These are phyloP conservation scores for Podospora anserina DNA, from an alignment of 495 filamentous ascomycete species.

Conservation along the genomic window DNA sequence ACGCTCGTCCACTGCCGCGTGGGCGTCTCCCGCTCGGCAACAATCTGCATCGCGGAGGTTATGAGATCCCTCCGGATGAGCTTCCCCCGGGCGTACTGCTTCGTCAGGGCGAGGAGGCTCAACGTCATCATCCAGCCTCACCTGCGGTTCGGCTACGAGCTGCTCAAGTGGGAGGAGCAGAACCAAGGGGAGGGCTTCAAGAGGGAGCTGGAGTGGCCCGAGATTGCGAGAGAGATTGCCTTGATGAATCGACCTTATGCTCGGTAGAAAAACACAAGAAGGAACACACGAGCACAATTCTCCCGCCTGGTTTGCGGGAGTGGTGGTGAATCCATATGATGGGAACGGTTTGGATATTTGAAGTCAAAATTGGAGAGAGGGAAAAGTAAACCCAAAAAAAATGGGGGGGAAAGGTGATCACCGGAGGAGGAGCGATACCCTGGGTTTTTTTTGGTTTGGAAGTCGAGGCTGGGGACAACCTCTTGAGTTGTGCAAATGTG, in stretches of 20 bases:
- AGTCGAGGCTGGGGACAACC: too few relatives aligned
- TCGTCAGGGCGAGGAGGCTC: slow-evolving; percentile 83
- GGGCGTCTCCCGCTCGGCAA: slow-evolving; percentile 90
- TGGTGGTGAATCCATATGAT: background rate
- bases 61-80: slow-evolving; percentile 78
- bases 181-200: slow-evolving; percentile 36
- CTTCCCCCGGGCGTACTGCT: slow-evolving; percentile 93
- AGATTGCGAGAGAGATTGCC: slow-evolving; percentile 84
- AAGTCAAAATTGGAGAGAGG: background rate
- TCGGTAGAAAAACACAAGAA: slow-evolving; percentile 27
- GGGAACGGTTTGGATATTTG: too few relatives aligned
- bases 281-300: background rate
- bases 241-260: slow-evolving; percentile 95
- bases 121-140: slow-evolving; percentile 65
- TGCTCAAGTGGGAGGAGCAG: slow-evolving; percentile 92
- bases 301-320: background rate
- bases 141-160: slow-evolving; percentile 60
- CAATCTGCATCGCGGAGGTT: slow-evolving; percentile 97
- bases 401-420: background rate
- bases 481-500: background rate
- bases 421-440: background rate
- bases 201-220: slow-evolving; percentile 87
- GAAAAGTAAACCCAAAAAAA: background rate
- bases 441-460: background rate
- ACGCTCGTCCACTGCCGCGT: slow-evolving; percentile 96